These are phyloP conservation scores for Fusarium vanettenii DNA, from an alignment of 2,329 filamentous ascomycete genomes.

Conservation along the genomic window DNA sequence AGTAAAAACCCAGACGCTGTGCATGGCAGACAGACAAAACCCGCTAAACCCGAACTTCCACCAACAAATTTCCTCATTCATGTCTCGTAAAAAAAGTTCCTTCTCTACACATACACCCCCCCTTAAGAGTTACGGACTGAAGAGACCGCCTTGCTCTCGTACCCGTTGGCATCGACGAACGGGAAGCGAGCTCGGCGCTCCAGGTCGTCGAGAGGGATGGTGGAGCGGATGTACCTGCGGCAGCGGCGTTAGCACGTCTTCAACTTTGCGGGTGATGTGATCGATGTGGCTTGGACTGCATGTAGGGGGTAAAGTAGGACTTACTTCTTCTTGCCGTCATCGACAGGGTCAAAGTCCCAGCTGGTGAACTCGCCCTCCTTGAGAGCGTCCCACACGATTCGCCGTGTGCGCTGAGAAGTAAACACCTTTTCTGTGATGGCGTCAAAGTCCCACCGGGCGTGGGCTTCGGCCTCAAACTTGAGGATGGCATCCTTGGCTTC, in stretches of 20 bases:
- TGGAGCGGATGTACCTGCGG: conserved; percentile 83
- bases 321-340: conserved; percentile 75
- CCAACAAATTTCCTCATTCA: conserved; percentile 1
- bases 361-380: conserved; percentile 79
- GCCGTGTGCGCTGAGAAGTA: conserved; percentile 80
- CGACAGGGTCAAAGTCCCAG: conserved; percentile 87
- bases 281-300: conserved; percentile 39
- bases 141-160: conserved; percentile 57
- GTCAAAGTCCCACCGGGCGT: conserved; percentile 83
- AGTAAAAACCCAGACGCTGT: conserved; percentile 14
- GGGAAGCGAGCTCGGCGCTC: conserved; percentile 82
- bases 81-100: conserved; percentile 5
- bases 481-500: conserved; percentile 64
- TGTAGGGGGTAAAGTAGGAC: conserved; percentile 41
- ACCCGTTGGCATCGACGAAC: conserved; percentile 67
- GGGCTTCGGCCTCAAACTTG: conserved; percentile 79
- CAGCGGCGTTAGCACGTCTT: conserved; percentile 45
- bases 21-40: conserved; percentile 27
- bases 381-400: conserved; percentile 83
- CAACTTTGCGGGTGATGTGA: conserved; percentile 39
- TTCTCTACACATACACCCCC: neutral
- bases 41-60: conserved; percentile 17
- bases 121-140: conserved; percentile 45
- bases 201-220: conserved; percentile 83
- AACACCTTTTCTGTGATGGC: conserved; percentile 81